Base-by-base conservation (phyloP, 345 rosid genomes). In the Viola odorata region DNA sequence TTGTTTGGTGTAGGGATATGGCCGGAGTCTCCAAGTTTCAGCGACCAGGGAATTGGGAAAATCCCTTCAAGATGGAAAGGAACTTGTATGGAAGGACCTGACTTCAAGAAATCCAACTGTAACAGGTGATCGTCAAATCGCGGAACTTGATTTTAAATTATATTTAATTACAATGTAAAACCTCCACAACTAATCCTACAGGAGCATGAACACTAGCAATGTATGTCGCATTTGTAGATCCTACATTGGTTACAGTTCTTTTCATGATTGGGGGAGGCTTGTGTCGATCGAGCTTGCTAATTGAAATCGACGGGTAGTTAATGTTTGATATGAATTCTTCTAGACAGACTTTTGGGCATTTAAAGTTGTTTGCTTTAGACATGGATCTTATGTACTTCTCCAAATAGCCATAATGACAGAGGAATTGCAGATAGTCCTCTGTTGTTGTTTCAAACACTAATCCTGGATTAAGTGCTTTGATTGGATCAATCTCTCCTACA, bases 281-380 rank as follows among this genome's bases (percentile, higher is more conserved):
- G 32, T 44, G 68, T 44, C 77, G 61, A 16, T 52, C 69, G 17
- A 90, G 84, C 44, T 61, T 82, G 52, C 75, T 57, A 13, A 87
- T 79, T 59, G 95, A 90, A 63, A 90, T 80, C 13, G 96, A 89
- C 47, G 95, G 90, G 62, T 89, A 87, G 57, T 89, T 89, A 39
- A 89, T 39, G 57, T 49, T 69, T n/a, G 95, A 85, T 48, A 89
- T 79, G 67, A 85, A 84, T 8, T 66, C 36, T 5, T 64, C 59
- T 12, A 58, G 37, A 4, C 70, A 63, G 37, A 57, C 69, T 16
- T 39, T 56, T 6, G 95, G 82, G 62, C 96, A 87, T 40, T 47
- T 71, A 77, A 82, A 83, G 57, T 23, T 23, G 32, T 81, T 69
- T 10, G 72, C 56, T 2, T 70, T 78, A 2, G 85, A 58, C 64